Percentiles rank a stretch among this genome's conserved stretches.
Conservation (phyloP, 2,329 filamentous ascomycete species). For the Phialophora chinensis region DNA sequence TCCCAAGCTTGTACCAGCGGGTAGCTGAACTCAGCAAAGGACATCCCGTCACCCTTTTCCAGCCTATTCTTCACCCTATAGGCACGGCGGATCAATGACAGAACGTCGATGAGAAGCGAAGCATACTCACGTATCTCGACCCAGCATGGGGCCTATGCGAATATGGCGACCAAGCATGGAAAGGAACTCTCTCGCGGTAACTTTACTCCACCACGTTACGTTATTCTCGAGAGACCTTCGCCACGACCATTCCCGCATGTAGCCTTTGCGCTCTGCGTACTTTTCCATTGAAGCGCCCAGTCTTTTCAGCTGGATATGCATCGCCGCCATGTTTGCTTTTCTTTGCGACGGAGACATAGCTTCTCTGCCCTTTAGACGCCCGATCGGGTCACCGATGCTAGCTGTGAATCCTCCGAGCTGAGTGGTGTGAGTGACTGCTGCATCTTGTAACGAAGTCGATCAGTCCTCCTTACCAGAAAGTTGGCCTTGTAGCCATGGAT, state of each 20-base stretch:
- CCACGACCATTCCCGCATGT: slow-evolving; percentile 68
- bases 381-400: slow-evolving; percentile 55
- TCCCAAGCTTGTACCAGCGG: slow-evolving; percentile 95
- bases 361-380: slow-evolving; percentile 50
- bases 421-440: slow-evolving; percentile 33
- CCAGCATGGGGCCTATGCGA: slow-evolving; percentile 84
- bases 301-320: slow-evolving; percentile 60
- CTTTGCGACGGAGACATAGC: slow-evolving; percentile 47
- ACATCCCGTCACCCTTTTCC: slow-evolving; percentile 88
- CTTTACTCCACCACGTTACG: slow-evolving; percentile 76
- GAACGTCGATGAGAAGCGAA: background rate
- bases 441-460: background rate
- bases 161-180: slow-evolving; percentile 74
- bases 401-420: slow-evolving; percentile 56
- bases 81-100: background rate
- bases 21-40: slow-evolving; percentile 90
- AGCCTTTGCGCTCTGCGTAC: slow-evolving; percentile 70
- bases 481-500: slow-evolving; percentile 54
- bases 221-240: slow-evolving; percentile 78
- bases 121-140: slow-evolving; percentile 75
- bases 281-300: slow-evolving; percentile 76
- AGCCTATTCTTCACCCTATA: slow-evolving; percentile 76
- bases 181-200: slow-evolving; percentile 76
- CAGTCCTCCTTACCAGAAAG: slow-evolving; percentile 47
- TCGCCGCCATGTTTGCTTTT: slow-evolving; percentile 55